Base-by-base conservation (phyloP, 495 filamentous ascomycete genomes). In the Annulohypoxylon stygium region DNA sequence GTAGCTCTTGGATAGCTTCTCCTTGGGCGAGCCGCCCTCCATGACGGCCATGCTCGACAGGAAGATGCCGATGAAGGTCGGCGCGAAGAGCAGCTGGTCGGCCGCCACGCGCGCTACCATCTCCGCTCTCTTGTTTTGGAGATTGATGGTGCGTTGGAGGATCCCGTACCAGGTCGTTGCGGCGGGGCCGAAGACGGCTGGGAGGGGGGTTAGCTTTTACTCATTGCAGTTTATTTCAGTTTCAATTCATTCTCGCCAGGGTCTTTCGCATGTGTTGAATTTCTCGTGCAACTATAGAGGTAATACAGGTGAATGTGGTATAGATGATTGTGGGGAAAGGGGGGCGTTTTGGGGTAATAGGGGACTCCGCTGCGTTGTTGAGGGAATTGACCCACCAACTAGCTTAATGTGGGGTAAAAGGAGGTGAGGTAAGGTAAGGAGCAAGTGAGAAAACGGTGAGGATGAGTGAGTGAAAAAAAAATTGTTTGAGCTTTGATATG, bases 111-210 rank as follows among this genome's bases (percentile, higher is more conserved):
- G 92, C 34, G 93, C 93, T 6, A 89, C 78, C 65, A 95, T 93
- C 77, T 95, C 94, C 61, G 84, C 80, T 75, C 90, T 91, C 63
- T 86, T 83, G 70, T 86, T 88, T 14, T 83, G 86, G 55, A 97
- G 79, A 63, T 86, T 84, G 75, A 97, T 86, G 65, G 89, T 84
- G 37, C 86, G 85, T 71, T 93, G 90, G 0, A 86, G 80, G 79
- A 97, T 86, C 43, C 86, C 84, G 86, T 92, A 98, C 97, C 96
- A 99, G 30, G 86, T 89, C 1, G 95, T 95, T 5, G 95, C 96
- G 25, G 88, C 92, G 34, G 96, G 96, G 53, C 96, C 96, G 81
- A 99, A 99, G 81, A 98, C 81, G 37, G 86, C 94, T 97, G 68
- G 47, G 60, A 25, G 18, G 36, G 12, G 39, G 10, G 69, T 79